A percentile compares a stretch with the other conserved stretches of the same genome.
Evolutionary conservation across 2,329 filamentous ascomycete genomes (phyloP).

Genomic region (Samsoniella hepiali): DNA sequence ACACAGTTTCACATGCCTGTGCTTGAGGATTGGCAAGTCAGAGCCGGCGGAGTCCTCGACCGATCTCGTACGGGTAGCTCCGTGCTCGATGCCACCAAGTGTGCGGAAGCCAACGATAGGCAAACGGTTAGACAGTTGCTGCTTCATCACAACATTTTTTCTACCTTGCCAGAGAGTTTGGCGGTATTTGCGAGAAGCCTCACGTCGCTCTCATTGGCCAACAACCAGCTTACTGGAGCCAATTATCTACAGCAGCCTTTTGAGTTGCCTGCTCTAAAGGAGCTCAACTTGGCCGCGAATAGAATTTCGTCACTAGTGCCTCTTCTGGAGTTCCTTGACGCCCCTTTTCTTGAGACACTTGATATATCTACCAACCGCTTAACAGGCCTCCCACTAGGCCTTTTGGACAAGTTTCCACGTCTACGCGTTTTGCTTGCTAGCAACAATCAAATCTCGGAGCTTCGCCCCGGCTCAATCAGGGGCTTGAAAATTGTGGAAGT

Average conservation of each 20-base stretch:
- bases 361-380: conserved; percentile 84
- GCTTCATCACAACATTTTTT: conserved; percentile 75
- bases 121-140: conserved; percentile 57
- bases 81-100: conserved; percentile 55
- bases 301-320: conserved; percentile 68
- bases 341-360: conserved; percentile 70
- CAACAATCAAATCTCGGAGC: conserved; percentile 74
- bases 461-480: conserved; percentile 69
- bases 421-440: conserved; percentile 68
- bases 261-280: conserved; percentile 69
- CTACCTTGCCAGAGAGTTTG: conserved; percentile 66
- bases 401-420: conserved; percentile 66
- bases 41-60: conserved; percentile 63
- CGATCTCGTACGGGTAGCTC: conserved; percentile 64
- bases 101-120: conserved; percentile 51
- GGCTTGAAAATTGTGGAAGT: conserved; percentile 76
- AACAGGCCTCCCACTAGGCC: conserved; percentile 57
- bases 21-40: conserved; percentile 53
- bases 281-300: conserved; percentile 73
- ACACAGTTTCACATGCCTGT: conserved; percentile 45
- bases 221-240: conserved; percentile 67
- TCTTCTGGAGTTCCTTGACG: conserved; percentile 64
- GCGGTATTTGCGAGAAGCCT: conserved; percentile 69
- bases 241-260: conserved; percentile 64
- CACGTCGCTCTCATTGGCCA: conserved; percentile 67